phyloP scores from a whole-genome alignment of 805 yeast species.

The Candida germanica region DNA sequence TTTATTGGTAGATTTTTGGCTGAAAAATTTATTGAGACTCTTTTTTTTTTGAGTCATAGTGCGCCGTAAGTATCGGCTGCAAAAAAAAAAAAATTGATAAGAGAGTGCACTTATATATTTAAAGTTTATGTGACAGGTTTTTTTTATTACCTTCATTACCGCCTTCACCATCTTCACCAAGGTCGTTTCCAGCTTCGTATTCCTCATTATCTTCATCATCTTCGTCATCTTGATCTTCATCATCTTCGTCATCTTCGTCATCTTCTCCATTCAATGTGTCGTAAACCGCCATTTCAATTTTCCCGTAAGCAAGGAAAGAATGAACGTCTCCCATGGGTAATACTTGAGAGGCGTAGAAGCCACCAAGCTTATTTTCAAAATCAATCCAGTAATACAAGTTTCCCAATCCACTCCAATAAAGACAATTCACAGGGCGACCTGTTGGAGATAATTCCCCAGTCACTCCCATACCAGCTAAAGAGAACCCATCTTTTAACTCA shows the following conservation, averaged over 20 bases:
- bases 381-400: constrained; percentile 42
- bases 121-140: no score
- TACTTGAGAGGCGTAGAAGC: constrained; percentile 38
- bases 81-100: no score
- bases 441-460: constrained; percentile 22
- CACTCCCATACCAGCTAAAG: constrained; percentile 35
- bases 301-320: constrained; percentile 16
- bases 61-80: not conserved
- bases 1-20: not conserved
- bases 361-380: constrained; percentile 33
- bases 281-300: constrained; percentile 27
- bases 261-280: constrained; percentile 16
- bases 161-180: no score
- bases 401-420: constrained; percentile 41
- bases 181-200: no score
- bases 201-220: constrained; percentile 6
- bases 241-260: constrained; percentile 14
- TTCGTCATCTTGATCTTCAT: constrained; percentile 12
- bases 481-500: constrained; percentile 27
- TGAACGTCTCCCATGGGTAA: constrained; percentile 31
- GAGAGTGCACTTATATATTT: no score
- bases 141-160: no score
- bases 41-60: constrained; percentile 6
- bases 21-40: constrained; percentile 3
- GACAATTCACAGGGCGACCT: constrained; percentile 33